A percentile compares a stretch with the other conserved stretches of the same genome.
phyloP scores from a whole-genome alignment of 495 filamentous ascomycete genomes.

The Penicillium nucicola region DNA sequence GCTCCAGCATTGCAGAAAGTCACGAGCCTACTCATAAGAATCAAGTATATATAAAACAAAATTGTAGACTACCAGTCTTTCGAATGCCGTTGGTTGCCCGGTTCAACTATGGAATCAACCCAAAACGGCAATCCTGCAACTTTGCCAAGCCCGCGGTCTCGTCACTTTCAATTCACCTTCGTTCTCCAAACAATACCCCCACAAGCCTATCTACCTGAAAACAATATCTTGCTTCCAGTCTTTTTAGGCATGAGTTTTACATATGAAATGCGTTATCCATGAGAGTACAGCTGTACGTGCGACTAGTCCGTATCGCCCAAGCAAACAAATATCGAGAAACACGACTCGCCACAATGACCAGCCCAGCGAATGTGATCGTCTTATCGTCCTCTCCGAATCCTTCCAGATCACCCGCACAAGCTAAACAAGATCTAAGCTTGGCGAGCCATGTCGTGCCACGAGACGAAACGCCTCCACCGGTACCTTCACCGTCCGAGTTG shows the following conservation, averaged over 20 bases:
- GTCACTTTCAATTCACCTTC: slow-evolving; percentile 1
- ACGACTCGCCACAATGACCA: slow-evolving; percentile 26
- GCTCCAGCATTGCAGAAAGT: background rate
- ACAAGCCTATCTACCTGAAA: background rate
- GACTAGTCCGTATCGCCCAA: slow-evolving; percentile 1
- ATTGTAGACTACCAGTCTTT: background rate
- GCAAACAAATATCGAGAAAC: background rate
- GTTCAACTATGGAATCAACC: slow-evolving; percentile 25
- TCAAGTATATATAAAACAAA: background rate
- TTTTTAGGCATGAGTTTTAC: background rate
- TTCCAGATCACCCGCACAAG: slow-evolving; percentile 16
- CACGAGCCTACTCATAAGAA: background rate
- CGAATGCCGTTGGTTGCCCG: slow-evolving; percentile 35
- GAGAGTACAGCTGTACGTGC: background rate
- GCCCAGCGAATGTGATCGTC: slow-evolving; percentile 31
- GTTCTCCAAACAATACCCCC: background rate
- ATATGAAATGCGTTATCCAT: background rate
- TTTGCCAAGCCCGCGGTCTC: slow-evolving; percentile 36
- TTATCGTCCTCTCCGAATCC: slow-evolving; percentile 42
- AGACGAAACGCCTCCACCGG: slow-evolving; percentile 26
- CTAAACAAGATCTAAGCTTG: slow-evolving; percentile 7
- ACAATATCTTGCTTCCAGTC: background rate
- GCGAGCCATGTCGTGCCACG: slow-evolving; percentile 12
- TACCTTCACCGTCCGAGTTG: slow-evolving; percentile 36
- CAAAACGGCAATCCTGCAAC: slow-evolving; percentile 33